Percentiles rank a stretch among this genome's conserved stretches.
These are phyloP conservation scores for Globisporangium mamillatum DNA, from an alignment of 352 stramenopile genomes.

Conservation along the genomic window DNA sequence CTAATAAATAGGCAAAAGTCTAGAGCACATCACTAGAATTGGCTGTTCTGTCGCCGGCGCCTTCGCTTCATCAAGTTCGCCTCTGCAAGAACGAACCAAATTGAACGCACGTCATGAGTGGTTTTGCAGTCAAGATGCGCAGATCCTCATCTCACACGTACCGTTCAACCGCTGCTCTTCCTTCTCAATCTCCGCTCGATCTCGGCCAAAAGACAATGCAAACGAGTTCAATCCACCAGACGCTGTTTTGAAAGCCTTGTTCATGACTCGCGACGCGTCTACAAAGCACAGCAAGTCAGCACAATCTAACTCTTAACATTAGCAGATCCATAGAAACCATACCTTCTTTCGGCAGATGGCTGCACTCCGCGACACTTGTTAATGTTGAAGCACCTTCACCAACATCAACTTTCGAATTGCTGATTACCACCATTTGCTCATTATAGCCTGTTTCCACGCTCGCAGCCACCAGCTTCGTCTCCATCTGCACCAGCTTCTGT, in stretches of 20 bases:
- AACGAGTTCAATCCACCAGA: slow-evolving; percentile 12
- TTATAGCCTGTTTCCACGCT: slow-evolving; percentile 10
- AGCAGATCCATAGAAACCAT: not conserved
- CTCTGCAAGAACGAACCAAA: slow-evolving; percentile 21
- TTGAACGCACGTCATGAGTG: too few relatives aligned
- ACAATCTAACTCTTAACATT: not conserved
- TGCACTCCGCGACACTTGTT: too few relatives aligned
- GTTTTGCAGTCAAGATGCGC: not conserved
- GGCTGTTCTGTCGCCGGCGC: slow-evolving; percentile 24
- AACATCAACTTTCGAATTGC: too few relatives aligned
- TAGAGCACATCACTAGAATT: not conserved
- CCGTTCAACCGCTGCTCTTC: slow-evolving; percentile 35
- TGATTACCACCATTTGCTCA: not conserved
- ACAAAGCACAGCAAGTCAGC: too few relatives aligned
- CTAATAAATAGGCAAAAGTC: slow-evolving; percentile 8
- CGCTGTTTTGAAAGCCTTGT: too few relatives aligned
- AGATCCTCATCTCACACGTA: slow-evolving; percentile 6
- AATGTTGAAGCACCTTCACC: too few relatives aligned
- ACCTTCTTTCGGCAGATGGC: too few relatives aligned
- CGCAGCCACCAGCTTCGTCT: slow-evolving; percentile 20
- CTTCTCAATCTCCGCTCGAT: slow-evolving; percentile 30
- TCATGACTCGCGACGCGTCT: too few relatives aligned
- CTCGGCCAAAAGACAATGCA: slow-evolving; percentile 23
- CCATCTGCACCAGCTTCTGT: slow-evolving; percentile 14
- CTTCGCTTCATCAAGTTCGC: slow-evolving; percentile 36